Percentiles rank a stretch among this genome's conserved stretches.
phyloP scores from a whole-genome alignment of 768 basidiomycete species.

The Kwoniella shandongensis region DNA sequence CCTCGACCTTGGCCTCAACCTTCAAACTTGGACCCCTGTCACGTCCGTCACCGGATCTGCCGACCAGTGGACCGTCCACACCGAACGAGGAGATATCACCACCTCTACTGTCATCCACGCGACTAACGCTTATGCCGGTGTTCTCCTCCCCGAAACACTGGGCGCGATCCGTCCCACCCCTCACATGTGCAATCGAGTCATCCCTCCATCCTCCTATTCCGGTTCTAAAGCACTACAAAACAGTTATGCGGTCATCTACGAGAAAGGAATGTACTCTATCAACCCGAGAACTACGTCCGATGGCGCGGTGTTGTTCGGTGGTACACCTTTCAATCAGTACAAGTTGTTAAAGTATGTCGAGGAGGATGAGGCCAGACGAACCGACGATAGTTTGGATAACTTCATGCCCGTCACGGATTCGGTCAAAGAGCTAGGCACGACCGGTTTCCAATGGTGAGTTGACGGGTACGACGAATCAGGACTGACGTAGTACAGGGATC shows the following conservation, averaged over 20 bases:
- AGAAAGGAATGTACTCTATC: conserved; percentile 22
- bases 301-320: conserved; percentile 25
- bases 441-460: conserved; percentile 46
- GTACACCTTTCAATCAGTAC: conserved; percentile 18
- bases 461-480: neutral
- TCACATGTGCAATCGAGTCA: conserved; percentile 57
- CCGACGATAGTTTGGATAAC: conserved; percentile 29
- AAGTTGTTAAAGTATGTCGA: conserved; percentile 20
- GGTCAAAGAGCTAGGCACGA: conserved; percentile 30
- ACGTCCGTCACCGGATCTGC: conserved; percentile 43
- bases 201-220: conserved; percentile 41
- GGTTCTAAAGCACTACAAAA: conserved; percentile 25
- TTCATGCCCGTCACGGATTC: conserved; percentile 37
- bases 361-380: conserved; percentile 6
- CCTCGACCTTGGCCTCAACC: conserved; percentile 31
- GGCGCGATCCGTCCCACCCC: conserved; percentile 35
- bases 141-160: conserved; percentile 67
- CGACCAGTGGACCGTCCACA: conserved; percentile 60
- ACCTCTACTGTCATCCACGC: conserved; percentile 75
- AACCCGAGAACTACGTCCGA: conserved; percentile 22
- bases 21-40: conserved; percentile 29
- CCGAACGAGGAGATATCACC: conserved; percentile 64
- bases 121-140: conserved; percentile 77
- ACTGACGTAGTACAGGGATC: neutral
- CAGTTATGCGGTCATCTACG: conserved; percentile 22